These are phyloP conservation scores for Funneliformis caledonium DNA, from an alignment of 371 early-diverging fungal species.

Conservation along the genomic window DNA sequence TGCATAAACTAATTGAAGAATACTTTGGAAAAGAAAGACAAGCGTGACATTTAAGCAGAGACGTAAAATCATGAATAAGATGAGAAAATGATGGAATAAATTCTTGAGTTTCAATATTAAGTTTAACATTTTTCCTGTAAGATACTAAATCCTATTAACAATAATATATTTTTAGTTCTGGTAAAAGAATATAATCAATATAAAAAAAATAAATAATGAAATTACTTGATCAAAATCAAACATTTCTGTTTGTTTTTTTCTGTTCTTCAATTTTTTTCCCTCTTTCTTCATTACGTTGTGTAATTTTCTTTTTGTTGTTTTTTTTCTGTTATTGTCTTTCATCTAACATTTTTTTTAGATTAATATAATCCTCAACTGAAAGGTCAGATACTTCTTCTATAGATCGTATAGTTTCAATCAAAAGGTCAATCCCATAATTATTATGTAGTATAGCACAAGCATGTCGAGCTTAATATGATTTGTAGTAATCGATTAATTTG, in stretches of 20 bases:
- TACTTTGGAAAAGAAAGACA: slow-evolving; percentile 2
- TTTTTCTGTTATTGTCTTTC: not conserved
- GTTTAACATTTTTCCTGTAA: not conserved
- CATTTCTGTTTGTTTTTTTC: not conserved
- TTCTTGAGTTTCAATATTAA: not conserved
- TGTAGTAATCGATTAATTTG: slow-evolving; percentile 15
- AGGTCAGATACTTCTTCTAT: not conserved
- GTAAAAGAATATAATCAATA: too few relatives aligned
- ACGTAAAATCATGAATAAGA: not conserved
- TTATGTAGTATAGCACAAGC: not conserved
- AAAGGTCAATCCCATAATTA: not conserved
- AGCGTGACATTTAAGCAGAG: not conserved
- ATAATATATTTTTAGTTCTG: not conserved
- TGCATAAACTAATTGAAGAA: not conserved
- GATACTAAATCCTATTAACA: slow-evolving; percentile 7
- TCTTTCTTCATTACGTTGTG: not conserved
- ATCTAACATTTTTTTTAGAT: not conserved
- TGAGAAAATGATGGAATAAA: slow-evolving; percentile 1
- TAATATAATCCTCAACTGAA: not conserved
- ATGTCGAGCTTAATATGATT: not conserved
- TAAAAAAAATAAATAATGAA: too few relatives aligned
- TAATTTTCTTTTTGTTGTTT: not conserved
- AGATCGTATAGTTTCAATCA: not conserved
- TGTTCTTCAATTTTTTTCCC: not conserved
- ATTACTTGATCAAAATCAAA: slow-evolving; percentile 14